Base-by-base conservation (phyloP, 2,329 filamentous ascomycete species). In the Talaromyces sp. region DNA sequence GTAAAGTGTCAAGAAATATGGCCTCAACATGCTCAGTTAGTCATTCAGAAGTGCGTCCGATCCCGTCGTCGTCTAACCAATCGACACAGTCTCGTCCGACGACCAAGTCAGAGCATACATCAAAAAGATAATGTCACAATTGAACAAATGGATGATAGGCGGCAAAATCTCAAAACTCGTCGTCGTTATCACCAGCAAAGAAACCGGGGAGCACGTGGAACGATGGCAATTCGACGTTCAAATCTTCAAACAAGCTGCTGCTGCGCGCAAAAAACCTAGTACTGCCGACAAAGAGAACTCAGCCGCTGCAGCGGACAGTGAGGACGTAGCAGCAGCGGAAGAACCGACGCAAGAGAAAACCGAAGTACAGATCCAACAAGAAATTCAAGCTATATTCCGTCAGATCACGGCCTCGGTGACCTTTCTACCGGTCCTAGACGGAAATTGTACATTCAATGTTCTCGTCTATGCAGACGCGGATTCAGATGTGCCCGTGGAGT, bases 81-180 rank as follows among this genome's bases (percentile, higher is more conserved):
- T 61, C 63, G 35, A 57, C n/a, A 57, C 73, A 88, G 93, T 98
- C 58, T 96, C 93, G 35, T 87, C 92, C 67, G 95, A 99, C 76
- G 95, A 98, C 81, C 93, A 99, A 80, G 95, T 99, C 74, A 96
- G 96, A 79, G 92, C 93, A 35, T 99, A 99, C 80, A 96, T 99
- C 82, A 97, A 96, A 79, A 96, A 96, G 80, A 98, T 99, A 80
- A 99, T 97, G 93, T 88, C 88, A 31, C 95, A 99, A 78, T 86
- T 99, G 63, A 93, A 96, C 80, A 92, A 91, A 75, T 99, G 95
- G 95, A 98, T 98, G 92, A 84, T 92, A 60, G 91, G 90, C 70
- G 92, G 93, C 75, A 98, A 99, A 79, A 97, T 99, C 74, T 96
- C 91, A 59, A 97, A 96, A 78, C 86, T 99, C 12, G 93, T 99